Evolutionary conservation across 768 basidiomycete species (phyloP), one percentile per base, ranked within the genome.

Genomic region (Xerocomellus dryophilus): DNA sequence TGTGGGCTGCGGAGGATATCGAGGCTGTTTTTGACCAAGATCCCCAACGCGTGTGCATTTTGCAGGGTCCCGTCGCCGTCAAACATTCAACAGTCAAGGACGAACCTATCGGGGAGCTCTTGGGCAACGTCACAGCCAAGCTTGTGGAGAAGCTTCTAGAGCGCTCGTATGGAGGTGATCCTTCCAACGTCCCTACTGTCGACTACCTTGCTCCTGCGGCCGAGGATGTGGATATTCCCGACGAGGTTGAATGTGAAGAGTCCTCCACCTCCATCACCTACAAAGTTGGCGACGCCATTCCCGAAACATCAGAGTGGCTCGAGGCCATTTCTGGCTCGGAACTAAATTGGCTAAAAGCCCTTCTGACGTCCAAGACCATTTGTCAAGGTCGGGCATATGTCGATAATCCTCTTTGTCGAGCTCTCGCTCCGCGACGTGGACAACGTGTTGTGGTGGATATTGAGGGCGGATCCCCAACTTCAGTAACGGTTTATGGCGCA

Each of bases 11-110:
- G 3, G 96, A 98, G 72, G 97, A 99, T 69, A 94, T 98, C 59
- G 97, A 98, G 57, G 96, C 95, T 14, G 94, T 99, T 39, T 97
- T 98, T 66, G 97, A 98, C 73, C 93, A 96, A 74, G 97, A 98
- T 71, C 96, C 96, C 23, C 92, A 99, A 71, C 88, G 97, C 57
- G 95, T 98, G 25, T 96, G 93, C 66, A 96, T 99, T 62, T 83
- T 99, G 48, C 94, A 97, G 73, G 97, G 97, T 20, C 97, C 97
- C 14, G 88, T 99, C 46, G 94, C 97, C 1, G 93, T 84, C 57
- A 94, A 90, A 71, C 85, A 93, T 72, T 85, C 92, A 9, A 84
- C 76, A 39, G 76, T 84, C 65, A 96, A 93, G 72, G 93, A 99
- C 64, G 93, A 96, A 71, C 94, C 97, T 7, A 88, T 98, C 70